Base-by-base conservation (phyloP, 129 eudicot genomes). In the Oenanthe sinensis region DNA sequence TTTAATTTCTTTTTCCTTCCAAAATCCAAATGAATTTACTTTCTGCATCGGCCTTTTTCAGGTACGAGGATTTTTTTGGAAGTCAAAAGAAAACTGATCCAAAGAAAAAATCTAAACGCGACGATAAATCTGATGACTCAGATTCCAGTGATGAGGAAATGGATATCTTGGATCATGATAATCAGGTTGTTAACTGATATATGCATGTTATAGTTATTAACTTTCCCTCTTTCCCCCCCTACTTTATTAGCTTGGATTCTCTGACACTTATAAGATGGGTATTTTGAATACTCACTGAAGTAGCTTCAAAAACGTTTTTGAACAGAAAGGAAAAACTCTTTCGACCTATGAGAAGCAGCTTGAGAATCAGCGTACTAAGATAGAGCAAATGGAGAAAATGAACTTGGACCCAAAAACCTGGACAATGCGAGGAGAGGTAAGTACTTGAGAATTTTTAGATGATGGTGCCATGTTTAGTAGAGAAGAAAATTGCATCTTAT, bases 351-450 rank as follows among this genome's bases (percentile, higher is more conserved):
- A 95, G 71, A 95, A 88, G 80, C 85, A 90, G 83, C 87, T 79
- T 11, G 74, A 87, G 79, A 91, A 95, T 84, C 89, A 90, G 67
- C 91, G 85, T 39, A 79, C 89, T 79, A 85, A 85, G 85, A 90
- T 95, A 84, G 88, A 88, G 79, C 80, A 88, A 71, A 90, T 91
- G 90, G 98, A 95, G 87, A 89, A 78, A 82, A 93, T 90, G 54
- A 91, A 90, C 85, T 77, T 95, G 83, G 96, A 82, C 68, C 86
- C 90, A 19, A 95, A 90, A 78, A 77, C 90, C 15, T 94, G 97
- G 98, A 91, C 96, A 46, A 90, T 95, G 98, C 93, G 80, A 77
- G 98, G 98, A 44, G 98, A 95, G 94, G 98, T 90, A 83, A n/a
- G 15, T 65, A 74, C 60, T 14, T 45, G 30, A 3, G 0, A 24